Conservation (phyloP, 148 eudicot species). For the Cornus kousa region DNA sequence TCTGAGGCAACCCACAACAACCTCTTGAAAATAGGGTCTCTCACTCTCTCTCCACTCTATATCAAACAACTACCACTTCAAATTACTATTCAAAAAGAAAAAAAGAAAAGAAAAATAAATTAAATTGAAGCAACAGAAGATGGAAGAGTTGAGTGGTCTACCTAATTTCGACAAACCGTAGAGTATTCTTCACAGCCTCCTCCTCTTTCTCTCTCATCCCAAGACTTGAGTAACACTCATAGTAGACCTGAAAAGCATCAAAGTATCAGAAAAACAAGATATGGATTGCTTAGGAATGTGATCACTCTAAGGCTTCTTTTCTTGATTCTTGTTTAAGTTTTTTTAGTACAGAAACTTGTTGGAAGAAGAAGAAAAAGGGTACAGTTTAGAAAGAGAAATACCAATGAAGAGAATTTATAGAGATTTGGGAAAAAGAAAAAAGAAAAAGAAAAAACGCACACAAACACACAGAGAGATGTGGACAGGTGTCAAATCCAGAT, state of each 20-base stretch:
- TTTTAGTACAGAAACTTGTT: not conserved
- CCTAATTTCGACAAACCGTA: conserved; percentile 2
- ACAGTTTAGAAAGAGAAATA: not conserved
- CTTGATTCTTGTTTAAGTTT: not conserved
- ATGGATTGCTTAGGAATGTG: not conserved
- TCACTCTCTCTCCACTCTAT: conserved; percentile 17
- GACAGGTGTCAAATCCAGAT: conserved; percentile 27
- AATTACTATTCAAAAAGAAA: not conserved
- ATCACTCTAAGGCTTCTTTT: conserved; percentile 9
- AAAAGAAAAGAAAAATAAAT: not conserved
- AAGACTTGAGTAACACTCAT: not conserved
- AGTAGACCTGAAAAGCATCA: not conserved
- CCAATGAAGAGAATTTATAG: not conserved
- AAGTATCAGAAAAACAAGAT: not conserved
- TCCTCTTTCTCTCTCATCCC: not conserved
- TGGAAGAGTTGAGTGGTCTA: conserved; percentile 2
- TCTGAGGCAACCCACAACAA: conserved; percentile 42
- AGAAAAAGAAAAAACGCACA: not conserved
- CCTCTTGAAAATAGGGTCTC: conserved; percentile 22
- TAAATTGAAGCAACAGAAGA: not conserved
- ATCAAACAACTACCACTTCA: conserved; percentile 13
- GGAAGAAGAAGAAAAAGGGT: conserved; percentile 1
- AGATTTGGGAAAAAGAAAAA: not conserved
- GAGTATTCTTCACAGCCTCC: not conserved
- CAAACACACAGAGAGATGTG: not conserved